These are phyloP conservation scores for Punctularia strigosozonata DNA, from an alignment of 768 basidiomycete genomes.

Conservation along the genomic window DNA sequence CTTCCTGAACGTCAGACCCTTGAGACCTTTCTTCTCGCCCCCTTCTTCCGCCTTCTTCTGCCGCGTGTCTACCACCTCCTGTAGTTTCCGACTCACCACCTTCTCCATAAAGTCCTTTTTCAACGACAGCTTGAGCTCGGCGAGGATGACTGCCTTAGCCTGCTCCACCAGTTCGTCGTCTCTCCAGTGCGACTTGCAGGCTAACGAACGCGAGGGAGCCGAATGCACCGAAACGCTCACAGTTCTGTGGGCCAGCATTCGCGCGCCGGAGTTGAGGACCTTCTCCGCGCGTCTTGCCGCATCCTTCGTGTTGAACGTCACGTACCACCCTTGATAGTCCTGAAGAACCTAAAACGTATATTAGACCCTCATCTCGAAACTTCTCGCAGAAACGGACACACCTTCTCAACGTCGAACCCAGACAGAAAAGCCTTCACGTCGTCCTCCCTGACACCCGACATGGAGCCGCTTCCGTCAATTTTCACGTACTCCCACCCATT, in stretches of 20 bases:
- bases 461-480: constrained; percentile 36
- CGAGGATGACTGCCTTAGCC: constrained; percentile 43
- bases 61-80: constrained; percentile 35
- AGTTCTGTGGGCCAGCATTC: constrained; percentile 45
- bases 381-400: constrained; percentile 16
- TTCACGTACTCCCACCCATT: constrained; percentile 61
- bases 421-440: constrained; percentile 60
- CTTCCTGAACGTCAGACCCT: constrained; percentile 33
- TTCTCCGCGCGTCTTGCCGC: constrained; percentile 57
- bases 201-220: constrained; percentile 21
- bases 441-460: constrained; percentile 45
- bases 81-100: constrained; percentile 41
- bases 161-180: constrained; percentile 39
- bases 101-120: constrained; percentile 59
- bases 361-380: background rate
- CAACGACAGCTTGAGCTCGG: constrained; percentile 41
- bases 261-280: constrained; percentile 41
- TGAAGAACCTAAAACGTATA: constrained; percentile 43
- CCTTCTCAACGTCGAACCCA: constrained; percentile 62
- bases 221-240: constrained; percentile 43
- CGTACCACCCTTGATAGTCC: constrained; percentile 65
- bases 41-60: constrained; percentile 35
- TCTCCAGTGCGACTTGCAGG: constrained; percentile 35
- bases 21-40: constrained; percentile 29
- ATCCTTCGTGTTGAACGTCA: constrained; percentile 59